phyloP scores from a whole-genome alignment of 1,284 basidiomycete genomes.

The Irpex sp. region DNA sequence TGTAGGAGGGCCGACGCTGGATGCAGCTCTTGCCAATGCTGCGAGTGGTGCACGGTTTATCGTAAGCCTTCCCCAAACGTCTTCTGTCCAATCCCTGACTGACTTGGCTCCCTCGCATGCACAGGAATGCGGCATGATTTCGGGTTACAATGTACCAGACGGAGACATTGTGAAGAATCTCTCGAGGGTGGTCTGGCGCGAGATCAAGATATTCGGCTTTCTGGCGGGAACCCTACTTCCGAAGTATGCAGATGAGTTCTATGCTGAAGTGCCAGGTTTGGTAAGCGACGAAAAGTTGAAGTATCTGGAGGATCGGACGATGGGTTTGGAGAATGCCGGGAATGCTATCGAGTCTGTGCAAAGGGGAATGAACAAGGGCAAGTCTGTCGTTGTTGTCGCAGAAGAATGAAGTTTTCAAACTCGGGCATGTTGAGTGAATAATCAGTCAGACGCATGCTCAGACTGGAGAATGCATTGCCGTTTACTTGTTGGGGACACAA shows the following conservation, averaged over 20 bases:
- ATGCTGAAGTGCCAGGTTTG: slow-evolving; percentile 46
- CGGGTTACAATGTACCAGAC: neutral
- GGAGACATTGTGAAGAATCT: neutral
- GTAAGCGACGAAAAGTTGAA: slow-evolving; percentile 58
- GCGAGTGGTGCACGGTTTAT: neutral
- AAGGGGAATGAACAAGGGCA: slow-evolving; percentile 55
- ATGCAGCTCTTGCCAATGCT: neutral
- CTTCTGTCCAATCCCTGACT: neutral
- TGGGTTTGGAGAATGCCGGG: slow-evolving; percentile 49
- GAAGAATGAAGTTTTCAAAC: slow-evolving; percentile 24
- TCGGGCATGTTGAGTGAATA: slow-evolving; percentile 3
- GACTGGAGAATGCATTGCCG: no score
- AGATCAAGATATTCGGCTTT: slow-evolving; percentile 60
- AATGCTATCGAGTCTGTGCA: slow-evolving; percentile 50
- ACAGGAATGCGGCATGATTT: neutral
- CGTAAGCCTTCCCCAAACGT: neutral
- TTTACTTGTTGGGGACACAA: no score
- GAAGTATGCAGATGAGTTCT: slow-evolving; percentile 43
- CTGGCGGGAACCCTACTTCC: slow-evolving; percentile 39
- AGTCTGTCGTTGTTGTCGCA: slow-evolving; percentile 50
- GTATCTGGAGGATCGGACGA: slow-evolving; percentile 50
- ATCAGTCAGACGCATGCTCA: no score
- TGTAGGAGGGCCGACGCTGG: neutral
- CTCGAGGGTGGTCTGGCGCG: slow-evolving; percentile 41
- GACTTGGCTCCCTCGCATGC: neutral